Base-by-base conservation (phyloP, 1,139 yeast species). In the Pichia sp. region DNA sequence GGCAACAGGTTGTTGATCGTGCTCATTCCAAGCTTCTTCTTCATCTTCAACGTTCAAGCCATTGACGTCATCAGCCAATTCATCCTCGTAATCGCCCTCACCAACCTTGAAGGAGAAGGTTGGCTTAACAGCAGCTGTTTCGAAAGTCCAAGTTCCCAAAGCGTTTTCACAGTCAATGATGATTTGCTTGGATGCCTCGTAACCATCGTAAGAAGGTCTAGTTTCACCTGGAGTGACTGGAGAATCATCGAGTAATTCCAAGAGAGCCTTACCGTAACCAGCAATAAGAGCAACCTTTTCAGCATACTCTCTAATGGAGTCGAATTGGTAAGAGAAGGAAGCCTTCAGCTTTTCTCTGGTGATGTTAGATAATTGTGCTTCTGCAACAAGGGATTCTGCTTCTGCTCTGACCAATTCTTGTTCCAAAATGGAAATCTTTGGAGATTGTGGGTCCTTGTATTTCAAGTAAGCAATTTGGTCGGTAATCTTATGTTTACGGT, bases 181-280 rank as follows among this genome's bases (percentile, higher is more conserved):
- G 62, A 82, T 81, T 65, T 82, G 93, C 66, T 81, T 82, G 37
- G 88, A 78, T 38, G 91, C 88, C 62, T 82, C 91, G 59, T 81
- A 82, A 50, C 93, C 93, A 55, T 82, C 93, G 62, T 82, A 82
- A 40, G 87, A 82, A 35, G 87, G 82, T 77, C 91, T 79, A 42
- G 87, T 77, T 66, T 84, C 94, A 66, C 94, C 94, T 40, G 94
- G 94, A 48, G 93, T 81, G 38, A 83, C 91, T 46, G 93, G 85
- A 45, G 84, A 66, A 58, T 82, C 93, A 58, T 83, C 94, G 58
- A 84, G 70, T 55, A 83, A 70, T 64, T 82, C 91, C 60, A 83
- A 69, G 46, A 83, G 63, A 26, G 91, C 93, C 65, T 83, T 82
- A 67, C 93, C 94, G 66, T 83, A 82, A 53, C 93, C 91, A 46